Conservation (phyloP, 2,329 filamentous ascomycete genomes). For the Arthrobotrys musiformis region DNA sequence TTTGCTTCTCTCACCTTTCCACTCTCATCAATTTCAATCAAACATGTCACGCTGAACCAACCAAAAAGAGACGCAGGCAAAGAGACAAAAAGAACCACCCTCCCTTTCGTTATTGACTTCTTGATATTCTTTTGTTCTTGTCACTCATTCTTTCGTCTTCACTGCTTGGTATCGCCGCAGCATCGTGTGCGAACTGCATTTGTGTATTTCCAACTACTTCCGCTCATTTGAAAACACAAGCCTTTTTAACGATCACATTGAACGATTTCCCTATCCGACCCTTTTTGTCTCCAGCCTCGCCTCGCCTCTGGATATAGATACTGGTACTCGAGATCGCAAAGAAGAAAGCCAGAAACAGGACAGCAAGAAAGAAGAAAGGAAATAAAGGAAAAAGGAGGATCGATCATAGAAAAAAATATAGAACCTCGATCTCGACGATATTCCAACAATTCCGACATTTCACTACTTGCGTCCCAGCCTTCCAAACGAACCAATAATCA, state of each 20-base stretch:
- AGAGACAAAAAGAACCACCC: constrained; percentile 47
- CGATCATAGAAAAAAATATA: too few relatives aligned
- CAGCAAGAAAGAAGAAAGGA: not conserved
- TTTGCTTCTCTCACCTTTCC: constrained; percentile 38
- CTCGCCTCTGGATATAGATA: constrained; percentile 5
- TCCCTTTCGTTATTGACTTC: constrained; percentile 36
- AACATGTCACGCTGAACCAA: constrained; percentile 56
- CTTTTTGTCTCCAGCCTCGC: constrained; percentile 16
- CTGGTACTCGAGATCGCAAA: not conserved
- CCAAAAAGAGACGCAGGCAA: constrained; percentile 5
- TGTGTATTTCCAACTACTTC: constrained; percentile 42
- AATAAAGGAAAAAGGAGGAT: not conserved
- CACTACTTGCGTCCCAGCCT: not conserved
- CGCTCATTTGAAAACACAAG: constrained; percentile 25
- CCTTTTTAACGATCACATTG: constrained; percentile 24
- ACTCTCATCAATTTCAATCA: constrained; percentile 52
- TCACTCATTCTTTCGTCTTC: constrained; percentile 38
- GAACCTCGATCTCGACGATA: not conserved
- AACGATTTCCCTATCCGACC: constrained; percentile 2
- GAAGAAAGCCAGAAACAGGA: not conserved
- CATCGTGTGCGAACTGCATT: constrained; percentile 10
- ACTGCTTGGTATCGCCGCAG: not conserved
- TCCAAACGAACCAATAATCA: not conserved
- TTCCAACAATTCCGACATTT: not conserved
- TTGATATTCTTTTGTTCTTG: constrained; percentile 26